Evolutionary conservation across 306 rosid genomes (phyloP).

Genomic region (Psophocarpus tetragonolobus): DNA sequence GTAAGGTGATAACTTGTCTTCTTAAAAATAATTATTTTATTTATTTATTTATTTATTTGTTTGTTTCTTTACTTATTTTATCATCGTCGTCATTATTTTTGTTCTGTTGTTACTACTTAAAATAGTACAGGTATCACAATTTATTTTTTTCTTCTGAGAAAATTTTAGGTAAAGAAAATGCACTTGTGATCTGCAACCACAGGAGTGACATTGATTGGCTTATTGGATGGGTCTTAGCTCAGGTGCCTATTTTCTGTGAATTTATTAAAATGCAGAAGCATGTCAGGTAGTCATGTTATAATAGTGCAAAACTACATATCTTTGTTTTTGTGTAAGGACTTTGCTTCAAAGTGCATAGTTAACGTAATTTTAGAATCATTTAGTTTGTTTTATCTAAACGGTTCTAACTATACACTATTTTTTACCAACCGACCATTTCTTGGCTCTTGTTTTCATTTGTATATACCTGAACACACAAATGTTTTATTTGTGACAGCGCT

Average conservation of each 20-base stretch:
- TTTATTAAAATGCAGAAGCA: constrained; percentile 10
- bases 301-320: neutral
- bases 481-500: constrained; percentile 53
- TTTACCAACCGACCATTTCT: neutral
- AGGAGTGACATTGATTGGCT: constrained; percentile 98
- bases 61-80: neutral
- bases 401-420: neutral
- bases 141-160: constrained; percentile 13
- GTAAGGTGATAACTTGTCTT: constrained; percentile 47
- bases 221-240: constrained; percentile 88
- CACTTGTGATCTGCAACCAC: constrained; percentile 84
- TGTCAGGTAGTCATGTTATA: neutral
- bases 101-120: neutral
- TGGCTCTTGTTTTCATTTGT: constrained; percentile 4
- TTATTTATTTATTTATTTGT: neutral
- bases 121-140: neutral
- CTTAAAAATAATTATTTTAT: neutral
- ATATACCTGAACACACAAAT: neutral
- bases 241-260: constrained; percentile 53
- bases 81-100: neutral
- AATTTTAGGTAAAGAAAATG: constrained; percentile 77
- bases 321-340: neutral
- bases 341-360: neutral
- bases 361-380: neutral
- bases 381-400: neutral